Base-by-base conservation (phyloP, 106 monocot genomes). In the Hemerocallis citrina region DNA sequence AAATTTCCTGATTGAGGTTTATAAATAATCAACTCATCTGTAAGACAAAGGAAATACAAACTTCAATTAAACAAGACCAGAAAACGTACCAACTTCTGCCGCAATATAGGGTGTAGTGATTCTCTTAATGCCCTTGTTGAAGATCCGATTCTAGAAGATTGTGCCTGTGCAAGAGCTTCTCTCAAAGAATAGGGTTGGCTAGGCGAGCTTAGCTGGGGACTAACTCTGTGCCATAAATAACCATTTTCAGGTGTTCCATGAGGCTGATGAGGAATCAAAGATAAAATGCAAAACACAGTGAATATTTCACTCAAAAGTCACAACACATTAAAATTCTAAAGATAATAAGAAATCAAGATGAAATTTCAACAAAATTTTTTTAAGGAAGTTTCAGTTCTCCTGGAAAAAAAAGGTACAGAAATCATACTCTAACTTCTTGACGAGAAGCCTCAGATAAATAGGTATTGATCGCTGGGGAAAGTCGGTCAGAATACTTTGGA, bases 141-240 rank as follows among this genome's bases (percentile, higher is more conserved):
- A 49, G 84, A 63, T 29, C 92, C 92, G 56, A 98, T 92, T 67
- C 88, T 81, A 49, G 98, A 92, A 65, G 98, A 98, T 46, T 98
- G 98, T 51, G 98, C 98, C 50, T 98, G 98, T 59, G 88, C 88
- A 79, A 98, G 91, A 70, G 98, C 98, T 73, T 98, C 98, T 57
- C 98, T 77, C 49, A 98, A 78, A 54, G 98, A 98, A 77, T 98
- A 98, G 58, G 98, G 98, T 59, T 92, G 98, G 59, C 85, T 82
- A 64, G 98, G 98, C 37, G 92, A 98, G 72, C 85, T 85, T 44
- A 98, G 61, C 69, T 98, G 92, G 42, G 92, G 98, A 39, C 98
- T 98, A 16, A 92, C 79, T 75, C 82, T 77, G 35, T 98, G 83
- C 98, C 98, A 98, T 57, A 88, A 44, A 68, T 98, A 92, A 34